Conservation (phyloP, 805 yeast genomes). For the Yamadazyma endophytica region DNA sequence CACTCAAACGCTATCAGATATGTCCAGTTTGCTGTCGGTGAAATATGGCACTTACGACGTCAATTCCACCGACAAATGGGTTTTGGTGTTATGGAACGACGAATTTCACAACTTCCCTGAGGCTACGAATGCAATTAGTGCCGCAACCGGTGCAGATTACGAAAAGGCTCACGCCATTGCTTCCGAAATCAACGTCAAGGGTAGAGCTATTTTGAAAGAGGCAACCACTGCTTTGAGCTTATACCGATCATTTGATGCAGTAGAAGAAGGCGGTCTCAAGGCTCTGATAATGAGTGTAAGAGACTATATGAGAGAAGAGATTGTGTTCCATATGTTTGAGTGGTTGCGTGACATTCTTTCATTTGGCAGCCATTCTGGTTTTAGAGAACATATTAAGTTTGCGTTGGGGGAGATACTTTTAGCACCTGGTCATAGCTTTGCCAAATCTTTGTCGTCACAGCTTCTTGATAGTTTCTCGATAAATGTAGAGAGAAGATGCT, state of each 20-base stretch:
- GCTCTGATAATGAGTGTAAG: constrained; percentile 50
- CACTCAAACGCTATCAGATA: constrained; percentile 23
- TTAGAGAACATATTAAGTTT: constrained; percentile 17
- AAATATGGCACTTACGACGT: constrained; percentile 28
- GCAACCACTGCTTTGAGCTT: constrained; percentile 18
- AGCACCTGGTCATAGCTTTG: constrained; percentile 27
- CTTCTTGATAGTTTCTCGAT: constrained; percentile 16
- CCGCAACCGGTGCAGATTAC: constrained; percentile 23
- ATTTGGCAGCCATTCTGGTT: constrained; percentile 15
- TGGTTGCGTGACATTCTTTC: constrained; percentile 47
- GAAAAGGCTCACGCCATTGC: constrained; percentile 34
- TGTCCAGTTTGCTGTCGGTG: constrained; percentile 25
- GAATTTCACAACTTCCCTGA: constrained; percentile 62
- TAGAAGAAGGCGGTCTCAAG: constrained; percentile 48
- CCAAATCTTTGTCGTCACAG: constrained; percentile 23
- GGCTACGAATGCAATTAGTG: constrained; percentile 45
- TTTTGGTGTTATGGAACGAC: constrained; percentile 71
- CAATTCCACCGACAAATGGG: constrained; percentile 33
- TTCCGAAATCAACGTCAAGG: constrained; percentile 43
- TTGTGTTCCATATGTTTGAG: constrained; percentile 40
- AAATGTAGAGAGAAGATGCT: constrained; percentile 17
- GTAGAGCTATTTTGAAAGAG: constrained; percentile 45
- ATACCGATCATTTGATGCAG: constrained; percentile 31
- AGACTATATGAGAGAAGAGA: constrained; percentile 47
- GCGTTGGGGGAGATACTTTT: constrained; percentile 42